Evolutionary conservation across 2,329 filamentous ascomycete species (phyloP).

Genomic region (Colletotrichum viniferum): DNA sequence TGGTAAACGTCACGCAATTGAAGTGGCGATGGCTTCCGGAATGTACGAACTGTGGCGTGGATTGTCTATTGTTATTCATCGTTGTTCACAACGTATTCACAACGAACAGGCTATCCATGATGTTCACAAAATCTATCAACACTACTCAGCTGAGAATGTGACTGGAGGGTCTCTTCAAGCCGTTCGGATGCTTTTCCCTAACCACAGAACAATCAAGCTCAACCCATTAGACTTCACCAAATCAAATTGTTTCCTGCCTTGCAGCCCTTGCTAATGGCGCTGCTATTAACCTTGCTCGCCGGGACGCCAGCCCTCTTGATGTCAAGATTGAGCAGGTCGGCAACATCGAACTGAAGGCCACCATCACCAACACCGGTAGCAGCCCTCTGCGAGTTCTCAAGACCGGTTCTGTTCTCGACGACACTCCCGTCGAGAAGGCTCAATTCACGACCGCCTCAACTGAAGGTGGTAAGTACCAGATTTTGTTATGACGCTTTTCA

Average conservation of each 20-base stretch:
- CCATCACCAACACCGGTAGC: constrained; percentile 52
- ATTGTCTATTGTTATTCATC: not conserved
- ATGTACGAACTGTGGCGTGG: too few relatives aligned
- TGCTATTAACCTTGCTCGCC: constrained; percentile 34
- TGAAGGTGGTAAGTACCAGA: constrained; percentile 35
- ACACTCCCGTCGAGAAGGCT: constrained; percentile 51
- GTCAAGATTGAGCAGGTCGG: constrained; percentile 47
- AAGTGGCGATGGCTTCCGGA: too few relatives aligned
- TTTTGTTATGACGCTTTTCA: not conserved
- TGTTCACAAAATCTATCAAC: not conserved
- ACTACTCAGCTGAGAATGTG: too few relatives aligned
- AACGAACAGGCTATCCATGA: accelerated
- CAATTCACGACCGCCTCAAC: constrained; percentile 38
- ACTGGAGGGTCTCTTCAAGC: too few relatives aligned
- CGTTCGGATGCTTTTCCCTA: too few relatives aligned
- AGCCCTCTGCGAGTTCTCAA: constrained; percentile 50
- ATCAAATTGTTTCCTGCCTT: constrained; percentile 39
- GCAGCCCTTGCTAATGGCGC: constrained; percentile 37
- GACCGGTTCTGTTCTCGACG: constrained; percentile 52
- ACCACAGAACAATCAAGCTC: too few relatives aligned
- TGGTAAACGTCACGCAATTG: too few relatives aligned
- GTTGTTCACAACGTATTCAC: not conserved
- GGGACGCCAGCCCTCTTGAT: constrained; percentile 36
- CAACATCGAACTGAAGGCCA: constrained; percentile 52
- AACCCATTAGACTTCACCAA: too few relatives aligned